These are phyloP conservation scores for Scheffersomyces cryptocercus DNA, from an alignment of 1,139 yeast genomes.

Conservation along the genomic window DNA sequence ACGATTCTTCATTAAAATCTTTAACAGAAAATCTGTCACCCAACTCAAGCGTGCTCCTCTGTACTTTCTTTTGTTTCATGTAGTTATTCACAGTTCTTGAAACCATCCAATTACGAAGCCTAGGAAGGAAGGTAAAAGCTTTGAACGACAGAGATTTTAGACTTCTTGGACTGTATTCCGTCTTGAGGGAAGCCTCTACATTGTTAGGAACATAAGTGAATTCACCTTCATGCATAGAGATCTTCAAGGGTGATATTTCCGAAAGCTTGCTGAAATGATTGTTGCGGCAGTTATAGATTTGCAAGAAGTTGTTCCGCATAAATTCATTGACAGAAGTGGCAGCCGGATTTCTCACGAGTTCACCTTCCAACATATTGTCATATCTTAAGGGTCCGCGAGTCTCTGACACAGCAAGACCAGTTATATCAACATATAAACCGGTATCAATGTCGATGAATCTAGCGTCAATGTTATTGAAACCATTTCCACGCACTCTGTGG, in stretches of 20 bases:
- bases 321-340: slow-evolving; percentile 5
- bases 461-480: slow-evolving; percentile 21
- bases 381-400: slow-evolving; percentile 13
- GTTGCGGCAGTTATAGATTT: slow-evolving; percentile 19
- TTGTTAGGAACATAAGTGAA: slow-evolving; percentile 33
- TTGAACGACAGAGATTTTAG: slow-evolving; percentile 9
- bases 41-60: neutral
- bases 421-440: slow-evolving; percentile 22
- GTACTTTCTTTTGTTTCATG: slow-evolving; percentile 9
- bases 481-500: slow-evolving; percentile 16
- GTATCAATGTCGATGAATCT: slow-evolving; percentile 21
- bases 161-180: slow-evolving; percentile 31
- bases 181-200: slow-evolving; percentile 24
- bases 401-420: slow-evolving; percentile 18
- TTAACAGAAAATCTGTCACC: neutral
- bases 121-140: slow-evolving; percentile 17
- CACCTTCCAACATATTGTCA: slow-evolving; percentile 5
- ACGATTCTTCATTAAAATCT: slow-evolving; percentile 30
- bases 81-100: slow-evolving; percentile 19
- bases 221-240: slow-evolving; percentile 36
- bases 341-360: slow-evolving; percentile 1
- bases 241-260: slow-evolving; percentile 33
- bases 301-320: slow-evolving; percentile 10
- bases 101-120: slow-evolving; percentile 31
- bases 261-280: slow-evolving; percentile 19